Evolutionary conservation across 1,284 basidiomycete genomes (phyloP).

Genomic region (Cryptococcus hybrid): DNA sequence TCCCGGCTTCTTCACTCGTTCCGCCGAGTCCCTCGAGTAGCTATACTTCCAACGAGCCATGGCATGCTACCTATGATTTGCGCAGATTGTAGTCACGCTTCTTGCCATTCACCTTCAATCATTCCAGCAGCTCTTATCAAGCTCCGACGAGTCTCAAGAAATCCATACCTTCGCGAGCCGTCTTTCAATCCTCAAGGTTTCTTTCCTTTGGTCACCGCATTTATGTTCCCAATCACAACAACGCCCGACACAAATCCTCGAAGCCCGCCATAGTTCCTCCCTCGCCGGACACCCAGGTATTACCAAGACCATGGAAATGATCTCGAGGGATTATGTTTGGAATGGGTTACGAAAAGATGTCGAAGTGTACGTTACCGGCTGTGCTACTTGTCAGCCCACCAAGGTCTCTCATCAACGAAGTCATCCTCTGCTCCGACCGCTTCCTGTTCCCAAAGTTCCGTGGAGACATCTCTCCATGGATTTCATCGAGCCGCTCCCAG

Average conservation of each 20-base stretch:
- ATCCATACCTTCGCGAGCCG: too few species aligned
- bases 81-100: too few species aligned
- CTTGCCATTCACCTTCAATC: too few species aligned
- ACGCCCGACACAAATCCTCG: conserved; percentile 12
- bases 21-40: background rate
- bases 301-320: conserved; percentile 40
- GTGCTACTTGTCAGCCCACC: conserved; percentile 51
- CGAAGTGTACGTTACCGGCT: conserved; percentile 32
- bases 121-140: too few species aligned
- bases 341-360: conserved; percentile 21
- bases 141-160: too few species aligned
- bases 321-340: conserved; percentile 34
- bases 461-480: conserved; percentile 55
- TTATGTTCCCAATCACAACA: too few species aligned
- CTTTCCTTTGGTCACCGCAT: too few species aligned
- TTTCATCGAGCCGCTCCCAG: conserved; percentile 53
- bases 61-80: background rate
- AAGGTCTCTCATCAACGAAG: conserved; percentile 41
- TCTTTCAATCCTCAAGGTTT: too few species aligned
- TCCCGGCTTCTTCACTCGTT: conserved; percentile 2
- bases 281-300: conserved; percentile 52
- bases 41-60: conserved; percentile 31
- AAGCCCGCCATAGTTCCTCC: conserved; percentile 24
- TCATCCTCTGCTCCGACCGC: conserved; percentile 47
- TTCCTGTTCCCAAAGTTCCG: conserved; percentile 49